Percentiles rank a stretch among this genome's conserved stretches.
These are phyloP conservation scores for Wallacemonas sp. DNA, from an alignment of 208 protist genomes.

Conservation along the genomic window DNA sequence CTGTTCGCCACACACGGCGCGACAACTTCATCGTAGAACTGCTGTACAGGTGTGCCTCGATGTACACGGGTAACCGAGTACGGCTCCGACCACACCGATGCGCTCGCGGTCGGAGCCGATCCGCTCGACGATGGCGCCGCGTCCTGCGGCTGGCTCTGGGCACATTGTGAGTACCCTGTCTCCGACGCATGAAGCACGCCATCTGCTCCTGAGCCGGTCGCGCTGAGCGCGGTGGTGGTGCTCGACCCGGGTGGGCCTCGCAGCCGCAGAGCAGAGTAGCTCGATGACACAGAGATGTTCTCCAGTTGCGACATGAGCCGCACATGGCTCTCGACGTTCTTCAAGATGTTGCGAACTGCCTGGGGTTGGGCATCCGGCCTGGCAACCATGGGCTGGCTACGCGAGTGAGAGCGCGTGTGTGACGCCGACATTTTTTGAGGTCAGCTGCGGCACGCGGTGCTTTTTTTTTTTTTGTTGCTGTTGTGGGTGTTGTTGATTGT, in stretches of 20 bases:
- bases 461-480: too few relatives aligned
- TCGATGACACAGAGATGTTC: constrained; percentile 70
- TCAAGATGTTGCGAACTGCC: constrained; percentile 71
- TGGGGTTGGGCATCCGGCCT: constrained; percentile 12
- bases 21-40: constrained; percentile 82
- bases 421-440: neutral
- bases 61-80: constrained; percentile 83
- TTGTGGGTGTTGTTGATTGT: too few relatives aligned
- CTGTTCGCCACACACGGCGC: constrained; percentile 82
- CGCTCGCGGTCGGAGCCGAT: constrained; percentile 7
- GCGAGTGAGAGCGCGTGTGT: constrained; percentile 18
- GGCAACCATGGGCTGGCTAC: constrained; percentile 18
- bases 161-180: constrained; percentile 6
- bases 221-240: too few relatives aligned
- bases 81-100: constrained; percentile 44
- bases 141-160: constrained; percentile 21
- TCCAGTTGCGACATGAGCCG: constrained; percentile 78
- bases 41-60: constrained; percentile 50
- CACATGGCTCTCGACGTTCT: constrained; percentile 81
- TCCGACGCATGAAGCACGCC: too few relatives aligned
- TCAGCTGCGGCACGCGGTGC: too few relatives aligned
- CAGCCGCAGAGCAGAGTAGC: constrained; percentile 68
- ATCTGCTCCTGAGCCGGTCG: too few relatives aligned
- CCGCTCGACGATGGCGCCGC: neutral
- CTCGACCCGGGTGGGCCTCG: constrained; percentile 20